Percentiles rank a stretch among this genome's conserved stretches.
Conservation (phyloP, 441 rosid species). For the Oxalis stricta region DNA sequence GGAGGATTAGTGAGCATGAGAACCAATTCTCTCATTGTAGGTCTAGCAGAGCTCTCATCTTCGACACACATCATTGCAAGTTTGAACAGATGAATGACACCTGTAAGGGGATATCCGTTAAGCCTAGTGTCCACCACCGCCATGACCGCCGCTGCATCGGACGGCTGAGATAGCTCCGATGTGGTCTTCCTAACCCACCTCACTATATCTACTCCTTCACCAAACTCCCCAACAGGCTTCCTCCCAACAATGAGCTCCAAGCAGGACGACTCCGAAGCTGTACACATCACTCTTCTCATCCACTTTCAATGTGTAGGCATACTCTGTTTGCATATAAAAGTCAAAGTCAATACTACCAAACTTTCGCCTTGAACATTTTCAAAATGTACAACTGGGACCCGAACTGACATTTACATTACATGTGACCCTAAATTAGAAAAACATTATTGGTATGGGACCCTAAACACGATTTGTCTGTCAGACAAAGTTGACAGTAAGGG, state of each 20-base stretch:
- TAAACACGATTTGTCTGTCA: too few relatives aligned
- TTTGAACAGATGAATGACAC: conserved; percentile 56
- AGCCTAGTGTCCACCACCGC: conserved; percentile 58
- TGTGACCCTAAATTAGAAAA: too few relatives aligned
- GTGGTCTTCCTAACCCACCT: conserved; percentile 68
- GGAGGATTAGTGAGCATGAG: conserved; percentile 61
- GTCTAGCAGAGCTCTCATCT: conserved; percentile 51
- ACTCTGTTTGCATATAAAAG: conserved; percentile 32
- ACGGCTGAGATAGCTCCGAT: conserved; percentile 50
- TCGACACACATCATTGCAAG: conserved; percentile 67
- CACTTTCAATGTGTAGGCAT: conserved; percentile 78
- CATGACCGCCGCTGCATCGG: conserved; percentile 42
- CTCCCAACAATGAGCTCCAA: conserved; percentile 77
- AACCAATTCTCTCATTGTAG: conserved; percentile 88
- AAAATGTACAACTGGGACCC: too few relatives aligned
- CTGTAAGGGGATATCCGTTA: conserved; percentile 33
- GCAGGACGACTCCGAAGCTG: conserved; percentile 72
- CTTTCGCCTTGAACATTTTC: too few relatives aligned
- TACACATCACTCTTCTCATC: conserved; percentile 92
- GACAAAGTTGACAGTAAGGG: too few relatives aligned
- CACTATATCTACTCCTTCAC: conserved; percentile 88
- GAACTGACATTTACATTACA: too few relatives aligned
- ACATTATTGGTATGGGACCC: too few relatives aligned
- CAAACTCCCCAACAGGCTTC: conserved; percentile 82
- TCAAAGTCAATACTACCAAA: too few relatives aligned